Conservation (phyloP, 1,284 basidiomycete species). For the Ustanciosporium gigantosporum region DNA sequence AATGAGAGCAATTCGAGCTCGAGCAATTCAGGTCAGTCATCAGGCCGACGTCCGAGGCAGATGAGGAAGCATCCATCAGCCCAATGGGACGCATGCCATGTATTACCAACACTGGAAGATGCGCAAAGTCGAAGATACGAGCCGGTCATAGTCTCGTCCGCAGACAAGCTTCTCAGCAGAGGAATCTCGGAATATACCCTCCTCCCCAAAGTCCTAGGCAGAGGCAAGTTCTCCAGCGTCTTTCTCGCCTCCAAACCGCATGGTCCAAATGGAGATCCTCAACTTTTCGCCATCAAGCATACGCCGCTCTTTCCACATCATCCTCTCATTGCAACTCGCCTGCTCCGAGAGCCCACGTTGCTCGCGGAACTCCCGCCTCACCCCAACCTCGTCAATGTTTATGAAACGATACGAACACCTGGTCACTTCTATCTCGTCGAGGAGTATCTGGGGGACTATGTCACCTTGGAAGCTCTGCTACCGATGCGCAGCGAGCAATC, state of each 20-base stretch:
- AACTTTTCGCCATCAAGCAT: slow-evolving; percentile 65
- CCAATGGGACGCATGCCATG: slow-evolving; percentile 17
- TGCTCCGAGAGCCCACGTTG: slow-evolving; percentile 66
- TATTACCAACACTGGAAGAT: slow-evolving; percentile 28
- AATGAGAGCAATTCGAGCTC: slow-evolving; percentile 5
- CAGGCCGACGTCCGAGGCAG: neutral
- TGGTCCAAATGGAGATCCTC: slow-evolving; percentile 41
- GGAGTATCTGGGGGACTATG: slow-evolving; percentile 64
- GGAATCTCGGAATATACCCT: slow-evolving; percentile 60
- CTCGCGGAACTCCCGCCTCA: slow-evolving; percentile 66
- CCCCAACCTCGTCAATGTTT: slow-evolving; percentile 66
- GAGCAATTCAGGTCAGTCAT: neutral
- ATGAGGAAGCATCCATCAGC: too few relatives aligned
- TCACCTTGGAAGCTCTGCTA: slow-evolving; percentile 60
- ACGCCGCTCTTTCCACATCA: slow-evolving; percentile 68
- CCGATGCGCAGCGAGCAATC: slow-evolving; percentile 30
- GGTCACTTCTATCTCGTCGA: slow-evolving; percentile 68
- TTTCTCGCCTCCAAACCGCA: slow-evolving; percentile 56
- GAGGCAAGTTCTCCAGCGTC: slow-evolving; percentile 60
- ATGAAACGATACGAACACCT: slow-evolving; percentile 66
- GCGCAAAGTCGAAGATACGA: slow-evolving; percentile 17
- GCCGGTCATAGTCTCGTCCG: slow-evolving; percentile 40
- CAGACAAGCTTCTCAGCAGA: slow-evolving; percentile 54
- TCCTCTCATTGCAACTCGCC: slow-evolving; percentile 66
- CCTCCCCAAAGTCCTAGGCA: slow-evolving; percentile 56